Evolutionary conservation across 768 basidiomycete species (phyloP).

Genomic region (Pholiota molesta): DNA sequence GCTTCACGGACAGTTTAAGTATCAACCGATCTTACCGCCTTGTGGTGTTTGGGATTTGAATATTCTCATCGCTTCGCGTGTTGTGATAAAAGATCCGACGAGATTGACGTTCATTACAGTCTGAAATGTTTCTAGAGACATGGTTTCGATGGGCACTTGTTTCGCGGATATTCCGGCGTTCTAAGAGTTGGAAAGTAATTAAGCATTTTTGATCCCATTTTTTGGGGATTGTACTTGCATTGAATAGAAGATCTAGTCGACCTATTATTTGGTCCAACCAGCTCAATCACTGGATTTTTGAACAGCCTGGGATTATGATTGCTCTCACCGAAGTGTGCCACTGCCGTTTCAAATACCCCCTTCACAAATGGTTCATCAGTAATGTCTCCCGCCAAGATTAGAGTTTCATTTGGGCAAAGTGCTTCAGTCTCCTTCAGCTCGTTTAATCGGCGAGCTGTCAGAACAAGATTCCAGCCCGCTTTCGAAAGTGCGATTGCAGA

Average conservation of each 20-base stretch:
- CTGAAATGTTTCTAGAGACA: constrained; percentile 63
- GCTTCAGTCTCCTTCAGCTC: constrained; percentile 61
- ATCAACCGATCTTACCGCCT: constrained; percentile 54
- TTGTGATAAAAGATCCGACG: constrained; percentile 73
- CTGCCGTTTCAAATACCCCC: constrained; percentile 55
- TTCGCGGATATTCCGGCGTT: constrained; percentile 72
- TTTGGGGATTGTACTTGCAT: constrained; percentile 47
- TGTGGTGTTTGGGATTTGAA: constrained; percentile 76
- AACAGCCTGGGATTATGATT: constrained; percentile 2
- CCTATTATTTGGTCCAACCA: constrained; percentile 36
- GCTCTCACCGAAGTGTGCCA: constrained; percentile 56
- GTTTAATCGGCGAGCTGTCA: constrained; percentile 63
- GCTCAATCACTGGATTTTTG: constrained; percentile 1
- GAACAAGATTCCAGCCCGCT: constrained; percentile 68
- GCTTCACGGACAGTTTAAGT: background rate
- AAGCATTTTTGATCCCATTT: background rate
- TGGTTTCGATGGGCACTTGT: constrained; percentile 56
- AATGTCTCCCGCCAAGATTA: constrained; percentile 67
- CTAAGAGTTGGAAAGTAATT: constrained; percentile 35
- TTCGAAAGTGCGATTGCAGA: constrained; percentile 70
- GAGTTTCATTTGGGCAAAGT: constrained; percentile 40
- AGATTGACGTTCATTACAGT: constrained; percentile 74
- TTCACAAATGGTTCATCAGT: constrained; percentile 65
- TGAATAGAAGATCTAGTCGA: constrained; percentile 77
- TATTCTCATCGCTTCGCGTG: constrained; percentile 68